Evolutionary conservation across 2,329 filamentous ascomycete genomes (phyloP), one percentile per base, ranked within the genome.

Genomic region (Periconia macrospinosa): DNA sequence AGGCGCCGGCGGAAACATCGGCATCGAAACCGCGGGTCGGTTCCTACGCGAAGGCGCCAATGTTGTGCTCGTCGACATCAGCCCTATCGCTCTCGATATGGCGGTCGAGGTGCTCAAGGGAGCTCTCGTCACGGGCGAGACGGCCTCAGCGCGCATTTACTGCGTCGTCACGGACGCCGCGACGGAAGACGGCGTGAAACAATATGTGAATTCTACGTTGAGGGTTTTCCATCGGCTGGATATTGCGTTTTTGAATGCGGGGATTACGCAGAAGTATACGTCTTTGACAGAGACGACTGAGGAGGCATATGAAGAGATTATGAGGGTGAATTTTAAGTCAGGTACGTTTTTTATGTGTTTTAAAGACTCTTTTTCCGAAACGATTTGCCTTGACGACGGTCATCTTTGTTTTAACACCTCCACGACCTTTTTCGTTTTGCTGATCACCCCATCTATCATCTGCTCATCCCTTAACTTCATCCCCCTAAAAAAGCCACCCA

Each of bases 261-360:
- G 64, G 40, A 58, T 66, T n/a, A 56, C 60, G 20, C 65, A 65
- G 10, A 56, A 58, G 33, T 57, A 58, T 13, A 70, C 70, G 41
- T 69, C 63, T 46, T 57, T 76, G 30, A 63, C 75, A n/a, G 73
- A 76, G 33, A 72, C 69, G 10, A 66, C 58, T 11, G 71, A 67
- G 43, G 69, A 73, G 33, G 65, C 69, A 19, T 76, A 67, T 50
- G 69, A 75, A 37, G 60, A 61, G 40, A 63, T 75, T 17, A 75
- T 76, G 67, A 54, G 59, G 11, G 64, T 72, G 17, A 76, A 76
- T 44, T 68, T 71, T 17, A 73, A 68, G 56, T 75, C 72, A 20
- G 71, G 73, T 75, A 57, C 41, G 64, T 55, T 15, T 27, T 27
- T 27, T 27, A 27, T 27, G 8, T 27, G 23, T 27, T 27, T 27